These are phyloP conservation scores for Carex sylvatica DNA, from an alignment of 202 grass and related monocot species.

Conservation along the genomic window DNA sequence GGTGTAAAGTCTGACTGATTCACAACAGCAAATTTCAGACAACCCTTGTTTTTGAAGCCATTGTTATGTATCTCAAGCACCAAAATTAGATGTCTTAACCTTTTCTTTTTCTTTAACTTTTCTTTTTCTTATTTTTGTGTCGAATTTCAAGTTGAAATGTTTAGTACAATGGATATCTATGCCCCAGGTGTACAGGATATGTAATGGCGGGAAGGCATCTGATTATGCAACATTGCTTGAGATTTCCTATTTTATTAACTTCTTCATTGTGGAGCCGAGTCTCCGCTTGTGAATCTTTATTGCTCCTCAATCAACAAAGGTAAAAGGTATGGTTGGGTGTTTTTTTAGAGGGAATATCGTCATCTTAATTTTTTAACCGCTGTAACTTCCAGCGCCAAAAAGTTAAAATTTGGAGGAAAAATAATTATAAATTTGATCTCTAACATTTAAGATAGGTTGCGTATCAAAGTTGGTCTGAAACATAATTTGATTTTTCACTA, in stretches of 20 bases:
- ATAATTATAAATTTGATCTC: neutral
- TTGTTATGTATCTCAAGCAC: neutral
- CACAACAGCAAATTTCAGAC: neutral
- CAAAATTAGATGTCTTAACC: neutral
- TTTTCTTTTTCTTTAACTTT: neutral
- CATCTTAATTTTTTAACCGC: neutral
- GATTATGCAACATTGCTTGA: constrained; percentile 13
- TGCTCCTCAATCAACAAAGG: neutral
- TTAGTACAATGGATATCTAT: neutral
- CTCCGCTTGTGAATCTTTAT: neutral
- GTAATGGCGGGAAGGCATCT: neutral
- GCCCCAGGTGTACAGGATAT: neutral
- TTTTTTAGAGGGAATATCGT: neutral
- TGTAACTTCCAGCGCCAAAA: neutral
- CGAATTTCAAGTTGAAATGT: neutral
- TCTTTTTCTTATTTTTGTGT: neutral
- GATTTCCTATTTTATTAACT: constrained; percentile 3
- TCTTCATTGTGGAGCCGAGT: neutral
- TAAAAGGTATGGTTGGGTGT: neutral
- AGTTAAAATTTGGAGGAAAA: neutral
- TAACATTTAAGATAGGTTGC: neutral
- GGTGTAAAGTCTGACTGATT: too few relatives aligned
- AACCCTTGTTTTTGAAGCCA: neutral
- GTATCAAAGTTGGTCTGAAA: neutral
- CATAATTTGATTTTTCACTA: neutral